These are phyloP conservation scores for Dactylonectria estremocensis DNA, from an alignment of 2,329 filamentous ascomycete species.

Conservation along the genomic window DNA sequence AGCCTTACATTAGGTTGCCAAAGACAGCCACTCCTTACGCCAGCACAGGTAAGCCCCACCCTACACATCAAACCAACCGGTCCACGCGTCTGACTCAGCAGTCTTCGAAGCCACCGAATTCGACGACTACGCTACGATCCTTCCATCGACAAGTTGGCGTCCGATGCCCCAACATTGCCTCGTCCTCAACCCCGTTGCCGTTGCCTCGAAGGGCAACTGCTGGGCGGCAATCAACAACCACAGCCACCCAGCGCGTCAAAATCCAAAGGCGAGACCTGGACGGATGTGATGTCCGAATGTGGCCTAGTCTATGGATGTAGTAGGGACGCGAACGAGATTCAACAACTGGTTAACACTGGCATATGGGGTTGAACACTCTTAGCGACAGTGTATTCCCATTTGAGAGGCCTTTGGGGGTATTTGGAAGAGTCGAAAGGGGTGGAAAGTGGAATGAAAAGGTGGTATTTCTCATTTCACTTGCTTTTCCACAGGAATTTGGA, in stretches of 20 bases:
- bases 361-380: conserved; percentile 45
- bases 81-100: conserved; percentile 50
- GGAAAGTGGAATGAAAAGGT: conserved; percentile 57
- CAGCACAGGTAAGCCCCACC: too few relatives aligned
- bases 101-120: conserved; percentile 55
- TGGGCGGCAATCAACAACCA: conserved; percentile 56
- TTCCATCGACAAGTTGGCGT: conserved; percentile 52
- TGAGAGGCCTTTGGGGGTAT: conserved; percentile 56
- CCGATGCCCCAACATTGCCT: conserved; percentile 51
- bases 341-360: conserved; percentile 53
- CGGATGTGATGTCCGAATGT: conserved; percentile 50
- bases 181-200: conserved; percentile 57
- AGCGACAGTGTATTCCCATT: conserved; percentile 59
- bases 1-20: too few relatives aligned
- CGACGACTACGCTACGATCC: conserved; percentile 54
- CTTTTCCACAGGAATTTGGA: not conserved
- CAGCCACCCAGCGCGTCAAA: conserved; percentile 51
- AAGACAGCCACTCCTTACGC: too few relatives aligned
- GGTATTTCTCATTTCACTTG: conserved; percentile 52
- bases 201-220: conserved; percentile 49
- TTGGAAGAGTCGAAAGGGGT: conserved; percentile 52
- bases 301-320: conserved; percentile 58
- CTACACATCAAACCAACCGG: conserved; percentile 35
- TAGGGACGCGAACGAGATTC: conserved; percentile 53
- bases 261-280: conserved; percentile 50